Base-by-base conservation (phyloP, 2,329 filamentous ascomycete species). In the Arthrobotrys megalospora region DNA sequence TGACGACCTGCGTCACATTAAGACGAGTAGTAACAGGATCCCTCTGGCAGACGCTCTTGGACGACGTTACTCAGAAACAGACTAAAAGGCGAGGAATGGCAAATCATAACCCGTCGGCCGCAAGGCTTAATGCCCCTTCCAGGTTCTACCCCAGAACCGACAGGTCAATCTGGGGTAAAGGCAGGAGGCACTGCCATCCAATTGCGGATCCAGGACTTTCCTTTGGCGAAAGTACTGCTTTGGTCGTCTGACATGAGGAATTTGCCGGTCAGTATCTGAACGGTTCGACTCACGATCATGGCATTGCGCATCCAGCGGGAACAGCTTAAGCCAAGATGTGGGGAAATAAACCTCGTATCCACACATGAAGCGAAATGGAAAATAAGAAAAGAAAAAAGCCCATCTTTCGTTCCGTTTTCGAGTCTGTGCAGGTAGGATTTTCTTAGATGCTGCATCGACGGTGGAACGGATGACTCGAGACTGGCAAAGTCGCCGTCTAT, bases 391-490 rank as follows among this genome's bases (percentile, higher is more conserved):
- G n/a, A 38, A 38, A 58, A 38, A 19, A 19, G 11, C 36, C 43
- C 47, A 48, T 63, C 45, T 38, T 55, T 62, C 47, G 45, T 48
- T 72, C 68, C 60, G 60, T 60, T 72, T 72, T 70, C 66, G 43
- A 70, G 43, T 53, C 34, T 62, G 47, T 50, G 55, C 66, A 60
- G 41, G 24, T 36, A 76, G 21, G 55, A 76, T 77, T 70, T 66
- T 66, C 34, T 41, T 50, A 66, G 43, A 69, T n/a, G 24, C 38
- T 62, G 48, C 50, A 58, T 67, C 66, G 58, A 77, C 43, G 60
- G 75, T 78, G 67, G 67, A 55, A 78, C 75, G 68, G 75, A 78
- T 78, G 75, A 78, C 67, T 78, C 75, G 60, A 78, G 47, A 10
- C 52, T 34, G 47, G 21, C 66, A 70, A 36, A 78, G 75, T 78